Conservation (phyloP, 441 rosid genomes). For the Metrosideros polymorpha region DNA sequence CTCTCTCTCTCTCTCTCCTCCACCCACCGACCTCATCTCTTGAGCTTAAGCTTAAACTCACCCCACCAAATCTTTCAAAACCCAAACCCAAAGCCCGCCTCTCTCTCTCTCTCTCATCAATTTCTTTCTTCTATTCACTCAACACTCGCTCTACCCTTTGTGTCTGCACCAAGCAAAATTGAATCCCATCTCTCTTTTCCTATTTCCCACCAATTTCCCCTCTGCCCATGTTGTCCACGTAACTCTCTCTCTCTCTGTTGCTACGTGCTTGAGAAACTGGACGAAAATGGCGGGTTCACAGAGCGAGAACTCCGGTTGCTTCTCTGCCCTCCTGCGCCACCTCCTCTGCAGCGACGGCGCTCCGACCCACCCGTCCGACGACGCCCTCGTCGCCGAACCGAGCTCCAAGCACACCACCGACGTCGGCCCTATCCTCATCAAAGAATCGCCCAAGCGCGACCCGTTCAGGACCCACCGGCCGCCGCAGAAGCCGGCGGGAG, state of each 20-base stretch:
- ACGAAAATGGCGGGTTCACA: constrained; percentile 17
- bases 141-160: neutral
- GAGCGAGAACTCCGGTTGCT: constrained; percentile 47
- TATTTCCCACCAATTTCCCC: neutral
- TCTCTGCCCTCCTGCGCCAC: constrained; percentile 43
- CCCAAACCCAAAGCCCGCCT: constrained; percentile 40
- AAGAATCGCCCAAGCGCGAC: neutral
- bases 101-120: neutral
- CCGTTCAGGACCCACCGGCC: neutral
- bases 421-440: neutral
- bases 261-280: neutral
- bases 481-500: constrained; percentile 27
- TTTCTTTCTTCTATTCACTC: neutral
- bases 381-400: constrained; percentile 9
- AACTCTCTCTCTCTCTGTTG: neutral
- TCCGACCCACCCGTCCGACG: constrained; percentile 69
- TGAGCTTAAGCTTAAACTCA: neutral
- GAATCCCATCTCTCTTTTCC: neutral
- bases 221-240: neutral
- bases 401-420: constrained; percentile 7
- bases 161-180: neutral
- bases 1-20: neutral
- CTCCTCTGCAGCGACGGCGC: constrained; percentile 60
- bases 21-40: neutral
- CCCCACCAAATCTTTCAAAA: neutral